Percentiles rank a stretch among this genome's conserved stretches.
Conservation (phyloP, 1,284 basidiomycete species). For the Cutaneotrichosporon arboriforme region DNA sequence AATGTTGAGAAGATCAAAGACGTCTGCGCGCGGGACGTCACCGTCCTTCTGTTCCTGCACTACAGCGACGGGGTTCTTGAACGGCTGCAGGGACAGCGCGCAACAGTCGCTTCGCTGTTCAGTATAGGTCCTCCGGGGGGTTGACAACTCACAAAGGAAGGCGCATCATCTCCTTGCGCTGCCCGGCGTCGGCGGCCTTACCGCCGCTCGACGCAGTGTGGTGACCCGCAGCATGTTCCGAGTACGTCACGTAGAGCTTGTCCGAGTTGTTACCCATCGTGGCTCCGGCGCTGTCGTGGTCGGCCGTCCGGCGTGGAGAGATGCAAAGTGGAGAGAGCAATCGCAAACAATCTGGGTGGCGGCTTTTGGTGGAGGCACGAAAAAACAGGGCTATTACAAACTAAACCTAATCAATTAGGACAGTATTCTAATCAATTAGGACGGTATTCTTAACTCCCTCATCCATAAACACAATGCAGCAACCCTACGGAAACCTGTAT, state of each 20-base stretch:
- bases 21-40: slow-evolving; percentile 44
- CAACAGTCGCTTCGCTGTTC: slow-evolving; percentile 66
- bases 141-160: slow-evolving; percentile 43
- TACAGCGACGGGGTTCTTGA: slow-evolving; percentile 81
- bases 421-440: too few species aligned
- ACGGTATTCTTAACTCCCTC: too few species aligned
- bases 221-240: slow-evolving; percentile 45
- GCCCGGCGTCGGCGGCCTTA: slow-evolving; percentile 34
- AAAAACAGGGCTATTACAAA: background rate
- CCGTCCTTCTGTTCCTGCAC: slow-evolving; percentile 42
- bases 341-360: background rate
- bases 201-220: slow-evolving; percentile 45
- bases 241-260: slow-evolving; percentile 48
- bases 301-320: too few species aligned
- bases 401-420: background rate
- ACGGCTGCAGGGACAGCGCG: slow-evolving; percentile 84
- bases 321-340: background rate
- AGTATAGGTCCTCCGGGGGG: background rate
- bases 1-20: slow-evolving; percentile 81
- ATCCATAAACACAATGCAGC: too few species aligned
- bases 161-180: slow-evolving; percentile 40
- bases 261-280: slow-evolving; percentile 48
- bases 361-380: background rate
- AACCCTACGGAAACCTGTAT: too few species aligned
- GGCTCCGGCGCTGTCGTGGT: background rate